Percentiles rank a stretch among this genome's conserved stretches.
phyloP scores from a whole-genome alignment of 2,329 filamentous ascomycete genomes.

The Tothia fuscella region DNA sequence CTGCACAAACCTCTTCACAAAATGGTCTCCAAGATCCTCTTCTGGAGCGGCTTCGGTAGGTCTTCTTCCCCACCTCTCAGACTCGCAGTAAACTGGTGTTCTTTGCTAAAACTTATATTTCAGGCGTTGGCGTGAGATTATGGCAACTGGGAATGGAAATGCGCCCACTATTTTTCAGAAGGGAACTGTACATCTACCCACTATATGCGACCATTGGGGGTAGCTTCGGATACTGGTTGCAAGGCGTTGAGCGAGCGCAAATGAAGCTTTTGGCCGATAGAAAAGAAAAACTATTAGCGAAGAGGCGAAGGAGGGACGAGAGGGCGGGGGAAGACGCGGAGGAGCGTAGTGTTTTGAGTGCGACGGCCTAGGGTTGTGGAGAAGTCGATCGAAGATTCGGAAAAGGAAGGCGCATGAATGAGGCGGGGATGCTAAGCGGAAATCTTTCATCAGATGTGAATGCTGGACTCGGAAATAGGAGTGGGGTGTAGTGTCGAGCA shows the following conservation, averaged over 20 bases:
- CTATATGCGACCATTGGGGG: conserved; percentile 75
- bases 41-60: conserved; percentile 88
- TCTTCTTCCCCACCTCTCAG: conserved; percentile 20
- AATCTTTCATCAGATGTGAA: too few relatives aligned
- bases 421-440: too few relatives aligned
- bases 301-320: conserved; percentile 52
- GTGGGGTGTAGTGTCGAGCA: too few relatives aligned
- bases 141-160: conserved; percentile 99
- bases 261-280: conserved; percentile 63
- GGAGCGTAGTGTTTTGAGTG: too few relatives aligned
- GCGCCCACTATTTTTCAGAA: conserved; percentile 80
- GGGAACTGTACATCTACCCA: conserved; percentile 84
- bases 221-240: conserved; percentile 94
- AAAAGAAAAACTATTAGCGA: conserved; percentile 73
- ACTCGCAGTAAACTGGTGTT: conserved; percentile 8
- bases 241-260: conserved; percentile 78
- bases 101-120: conserved; percentile 18
- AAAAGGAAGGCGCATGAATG: too few relatives aligned
- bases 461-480: too few relatives aligned
- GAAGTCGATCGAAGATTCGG: too few relatives aligned
- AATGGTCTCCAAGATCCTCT: conserved; percentile 50
- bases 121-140: conserved; percentile 81
- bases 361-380: too few relatives aligned
- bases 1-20: too few relatives aligned
- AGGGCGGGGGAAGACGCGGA: too few relatives aligned